These are phyloP conservation scores for Phenoliferia sp. DNA, from an alignment of 1,284 basidiomycete genomes.

Conservation along the genomic window DNA sequence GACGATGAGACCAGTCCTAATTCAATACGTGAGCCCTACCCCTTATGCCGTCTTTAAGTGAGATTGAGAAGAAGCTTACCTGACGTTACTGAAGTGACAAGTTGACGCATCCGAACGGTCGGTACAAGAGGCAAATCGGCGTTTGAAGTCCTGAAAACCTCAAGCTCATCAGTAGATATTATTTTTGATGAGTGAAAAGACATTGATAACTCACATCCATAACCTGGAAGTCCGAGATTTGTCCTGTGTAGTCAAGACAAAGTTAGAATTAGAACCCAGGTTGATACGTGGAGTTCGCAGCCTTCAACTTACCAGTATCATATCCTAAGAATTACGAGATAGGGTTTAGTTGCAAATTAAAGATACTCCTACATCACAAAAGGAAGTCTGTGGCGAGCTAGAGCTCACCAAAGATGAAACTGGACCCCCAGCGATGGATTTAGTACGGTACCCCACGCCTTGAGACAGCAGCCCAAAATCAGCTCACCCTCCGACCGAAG, in stretches of 20 bases:
- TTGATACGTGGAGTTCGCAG: too few relatives aligned
- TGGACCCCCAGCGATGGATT: not conserved
- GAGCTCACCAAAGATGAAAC: slow-evolving; percentile 35
- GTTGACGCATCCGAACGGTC: slow-evolving; percentile 42
- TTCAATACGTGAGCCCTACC: too few relatives aligned
- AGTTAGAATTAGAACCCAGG: too few relatives aligned
- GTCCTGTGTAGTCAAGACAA: slow-evolving; percentile 47
- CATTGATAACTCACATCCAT: slow-evolving; percentile 46
- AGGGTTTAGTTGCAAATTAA: not conserved
- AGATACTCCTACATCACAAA: not conserved
- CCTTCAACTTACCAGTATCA: too few relatives aligned
- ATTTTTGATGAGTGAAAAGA: not conserved
- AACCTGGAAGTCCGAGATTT: slow-evolving; percentile 70
- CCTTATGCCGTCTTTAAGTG: too few relatives aligned
- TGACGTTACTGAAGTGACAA: slow-evolving; percentile 35
- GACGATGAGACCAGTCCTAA: slow-evolving; percentile 59
- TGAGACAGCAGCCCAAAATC: slow-evolving; percentile 48
- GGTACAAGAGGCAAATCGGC: slow-evolving; percentile 58
- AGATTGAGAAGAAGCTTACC: too few relatives aligned
- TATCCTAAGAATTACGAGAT: slow-evolving; percentile 32
- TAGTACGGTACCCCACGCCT: not conserved
- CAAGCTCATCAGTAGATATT: not conserved
- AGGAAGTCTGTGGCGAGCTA: not conserved
- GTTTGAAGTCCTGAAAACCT: slow-evolving; percentile 53
- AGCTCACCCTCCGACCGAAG: slow-evolving; percentile 73